These are phyloP conservation scores for Naematelia aurantialba DNA, from an alignment of 768 basidiomycete genomes.

Conservation along the genomic window DNA sequence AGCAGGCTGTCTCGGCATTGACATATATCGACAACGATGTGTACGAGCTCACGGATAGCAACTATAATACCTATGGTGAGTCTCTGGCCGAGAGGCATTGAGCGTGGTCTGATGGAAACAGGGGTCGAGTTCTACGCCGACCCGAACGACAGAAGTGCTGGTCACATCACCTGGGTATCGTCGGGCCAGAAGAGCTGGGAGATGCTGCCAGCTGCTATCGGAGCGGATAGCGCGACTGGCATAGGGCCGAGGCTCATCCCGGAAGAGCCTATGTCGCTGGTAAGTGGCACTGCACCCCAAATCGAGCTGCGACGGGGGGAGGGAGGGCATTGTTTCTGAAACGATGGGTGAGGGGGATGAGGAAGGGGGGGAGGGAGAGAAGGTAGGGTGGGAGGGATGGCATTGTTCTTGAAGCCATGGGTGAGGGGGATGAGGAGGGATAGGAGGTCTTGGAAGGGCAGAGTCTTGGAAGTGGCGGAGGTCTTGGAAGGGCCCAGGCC, in stretches of 20 bases:
- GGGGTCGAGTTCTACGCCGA: constrained; percentile 77
- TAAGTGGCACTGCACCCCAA: too few relatives aligned
- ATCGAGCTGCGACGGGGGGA: too few relatives aligned
- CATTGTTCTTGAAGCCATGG: too few relatives aligned
- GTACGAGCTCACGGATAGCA: constrained; percentile 19
- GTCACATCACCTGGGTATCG: constrained; percentile 80
- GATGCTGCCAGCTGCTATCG: constrained; percentile 63
- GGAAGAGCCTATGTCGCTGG: constrained; percentile 83
- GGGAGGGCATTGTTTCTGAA: too few relatives aligned
- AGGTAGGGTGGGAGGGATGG: too few relatives aligned
- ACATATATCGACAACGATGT: constrained; percentile 20
- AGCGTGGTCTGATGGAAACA: constrained; percentile 56
- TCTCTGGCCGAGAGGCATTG: constrained; percentile 18
- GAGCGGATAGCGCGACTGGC: constrained; percentile 59
- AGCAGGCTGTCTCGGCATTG: constrained; percentile 35
- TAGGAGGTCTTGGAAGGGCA: too few relatives aligned
- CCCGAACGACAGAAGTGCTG: constrained; percentile 62
- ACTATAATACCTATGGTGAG: constrained; percentile 32
- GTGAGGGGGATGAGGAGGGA: too few relatives aligned
- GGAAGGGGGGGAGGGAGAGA: too few relatives aligned
- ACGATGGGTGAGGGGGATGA: too few relatives aligned
- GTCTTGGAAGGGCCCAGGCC: too few relatives aligned
- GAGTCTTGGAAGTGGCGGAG: too few relatives aligned
- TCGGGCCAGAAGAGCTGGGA: constrained; percentile 69
- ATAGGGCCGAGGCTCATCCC: constrained; percentile 67